A percentile compares a stretch with the other conserved stretches of the same genome.
Evolutionary conservation across 768 basidiomycete genomes (phyloP).

Genomic region (Kwoniella mangroviensis): DNA sequence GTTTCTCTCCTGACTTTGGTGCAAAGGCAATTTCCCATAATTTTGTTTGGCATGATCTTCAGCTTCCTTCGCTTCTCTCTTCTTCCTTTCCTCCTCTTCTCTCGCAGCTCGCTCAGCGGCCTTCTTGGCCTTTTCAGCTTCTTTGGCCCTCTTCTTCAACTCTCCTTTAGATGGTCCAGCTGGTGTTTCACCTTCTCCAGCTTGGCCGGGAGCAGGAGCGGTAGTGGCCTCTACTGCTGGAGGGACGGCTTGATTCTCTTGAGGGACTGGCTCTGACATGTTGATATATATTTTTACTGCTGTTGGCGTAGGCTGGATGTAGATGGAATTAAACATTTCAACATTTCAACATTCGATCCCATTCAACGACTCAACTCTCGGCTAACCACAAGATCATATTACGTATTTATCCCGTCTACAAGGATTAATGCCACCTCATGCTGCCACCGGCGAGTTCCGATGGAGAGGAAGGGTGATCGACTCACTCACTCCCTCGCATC

Average conservation of each 20-base stretch:
- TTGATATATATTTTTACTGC: neutral
- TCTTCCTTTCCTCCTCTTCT: constrained; percentile 72
- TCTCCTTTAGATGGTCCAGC: constrained; percentile 76
- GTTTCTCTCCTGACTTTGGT: constrained; percentile 82
- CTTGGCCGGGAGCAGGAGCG: constrained; percentile 10
- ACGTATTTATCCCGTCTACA: too few relatives aligned
- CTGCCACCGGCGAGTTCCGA: neutral
- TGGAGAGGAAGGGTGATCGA: constrained; percentile 3
- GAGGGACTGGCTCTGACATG: constrained; percentile 30
- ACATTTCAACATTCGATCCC: too few relatives aligned
- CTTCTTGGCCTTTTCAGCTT: constrained; percentile 86
- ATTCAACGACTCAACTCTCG: neutral
- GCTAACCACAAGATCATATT: neutral
- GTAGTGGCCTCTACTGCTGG: constrained; percentile 2
- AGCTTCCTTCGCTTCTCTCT: constrained; percentile 55
- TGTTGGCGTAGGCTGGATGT: too few relatives aligned
- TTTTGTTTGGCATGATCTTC: constrained; percentile 65
- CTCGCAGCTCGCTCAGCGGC: constrained; percentile 83
- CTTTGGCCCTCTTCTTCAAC: constrained; percentile 87
- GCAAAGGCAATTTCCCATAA: constrained; percentile 86
- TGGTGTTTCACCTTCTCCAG: constrained; percentile 53
- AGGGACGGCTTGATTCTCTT: constrained; percentile 3
- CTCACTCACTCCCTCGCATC: neutral
- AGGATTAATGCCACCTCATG: neutral
- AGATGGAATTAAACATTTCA: too few relatives aligned